Percentiles rank a stretch among this genome's conserved stretches.
Evolutionary conservation across 345 rosid genomes (phyloP).

Genomic region (Excoecaria cochinchinensis): DNA sequence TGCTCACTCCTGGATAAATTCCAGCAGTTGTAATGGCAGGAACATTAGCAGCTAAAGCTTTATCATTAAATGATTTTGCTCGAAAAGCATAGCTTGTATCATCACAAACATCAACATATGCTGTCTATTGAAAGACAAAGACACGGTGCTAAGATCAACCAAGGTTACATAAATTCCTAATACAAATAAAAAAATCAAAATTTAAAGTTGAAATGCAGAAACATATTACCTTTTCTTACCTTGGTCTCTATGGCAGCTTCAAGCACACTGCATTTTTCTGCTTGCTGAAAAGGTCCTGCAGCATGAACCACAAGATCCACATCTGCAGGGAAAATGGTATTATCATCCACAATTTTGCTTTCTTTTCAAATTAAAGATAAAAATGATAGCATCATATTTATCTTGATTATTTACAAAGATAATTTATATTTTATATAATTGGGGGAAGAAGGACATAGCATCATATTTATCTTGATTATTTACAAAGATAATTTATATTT

Average conservation of each 20-base stretch:
- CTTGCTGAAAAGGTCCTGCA: constrained; percentile 96
- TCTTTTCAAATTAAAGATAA: not conserved
- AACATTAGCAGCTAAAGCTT: constrained; percentile 68
- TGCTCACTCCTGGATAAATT: constrained; percentile 98
- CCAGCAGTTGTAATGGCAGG: constrained; percentile 88
- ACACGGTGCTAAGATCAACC: not conserved
- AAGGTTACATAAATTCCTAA: not conserved
- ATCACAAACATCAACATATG: constrained; percentile 88
- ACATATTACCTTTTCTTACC: constrained; percentile 72
- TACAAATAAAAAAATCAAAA: not conserved
- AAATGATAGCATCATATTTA: not conserved
- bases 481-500: too few relatives aligned
- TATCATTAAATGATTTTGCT: constrained; percentile 68
- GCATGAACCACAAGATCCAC: constrained; percentile 94
- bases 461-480: too few relatives aligned
- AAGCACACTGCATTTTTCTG: constrained; percentile 64
- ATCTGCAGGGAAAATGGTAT: constrained; percentile 39
- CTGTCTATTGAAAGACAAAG: constrained; percentile 56
- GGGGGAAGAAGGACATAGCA: too few relatives aligned
- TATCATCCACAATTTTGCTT: not conserved
- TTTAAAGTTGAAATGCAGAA: not conserved
- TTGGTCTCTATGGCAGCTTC: constrained; percentile 92
- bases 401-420: too few relatives aligned
- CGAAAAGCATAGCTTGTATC: constrained; percentile 72
- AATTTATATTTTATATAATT: too few relatives aligned